Conservation (phyloP, 805 yeast species). For the Metschnikowia shivogae region DNA sequence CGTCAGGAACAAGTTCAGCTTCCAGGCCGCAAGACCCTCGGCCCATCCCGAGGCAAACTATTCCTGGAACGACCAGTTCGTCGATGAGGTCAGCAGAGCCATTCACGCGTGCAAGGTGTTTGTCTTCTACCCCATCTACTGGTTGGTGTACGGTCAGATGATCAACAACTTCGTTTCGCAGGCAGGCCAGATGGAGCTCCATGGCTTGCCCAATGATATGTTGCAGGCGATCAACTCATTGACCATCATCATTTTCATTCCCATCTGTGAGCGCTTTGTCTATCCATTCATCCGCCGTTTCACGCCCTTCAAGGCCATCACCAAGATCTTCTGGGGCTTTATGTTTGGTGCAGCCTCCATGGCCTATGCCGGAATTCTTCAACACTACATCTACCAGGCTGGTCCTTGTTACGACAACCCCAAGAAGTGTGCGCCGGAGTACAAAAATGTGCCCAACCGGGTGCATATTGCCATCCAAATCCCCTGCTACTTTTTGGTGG, state of each 20-base stretch:
- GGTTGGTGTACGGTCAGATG: constrained; percentile 19
- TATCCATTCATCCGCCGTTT: constrained; percentile 14
- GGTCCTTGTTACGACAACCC: constrained; percentile 14
- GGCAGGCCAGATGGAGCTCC: constrained; percentile 16
- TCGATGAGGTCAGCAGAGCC: constrained; percentile 13
- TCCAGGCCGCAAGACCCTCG: constrained; percentile 14
- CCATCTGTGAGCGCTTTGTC: constrained; percentile 10
- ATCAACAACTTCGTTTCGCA: constrained; percentile 14
- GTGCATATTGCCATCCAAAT: constrained; percentile 10
- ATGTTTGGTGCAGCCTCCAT: constrained; percentile 10
- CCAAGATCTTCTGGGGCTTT: constrained; percentile 16
- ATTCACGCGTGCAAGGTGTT: constrained; percentile 15
- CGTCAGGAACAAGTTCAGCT: constrained; percentile 10
- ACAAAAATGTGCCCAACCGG: constrained; percentile 7
- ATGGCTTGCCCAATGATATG: constrained; percentile 17
- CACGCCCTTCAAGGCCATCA: constrained; percentile 16
- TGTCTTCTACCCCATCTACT: constrained; percentile 13
- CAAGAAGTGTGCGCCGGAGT: constrained; percentile 11
- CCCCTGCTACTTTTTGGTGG: constrained; percentile 12
- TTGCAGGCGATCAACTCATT: constrained; percentile 11
- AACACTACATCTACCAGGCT: constrained; percentile 12
- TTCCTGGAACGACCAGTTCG: constrained; percentile 15
- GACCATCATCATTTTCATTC: constrained; percentile 12
- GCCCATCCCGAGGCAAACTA: constrained; percentile 9
- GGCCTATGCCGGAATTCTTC: constrained; percentile 14